Evolutionary conservation across 768 basidiomycete species (phyloP).

Genomic region (Pleurotus eryngii): DNA sequence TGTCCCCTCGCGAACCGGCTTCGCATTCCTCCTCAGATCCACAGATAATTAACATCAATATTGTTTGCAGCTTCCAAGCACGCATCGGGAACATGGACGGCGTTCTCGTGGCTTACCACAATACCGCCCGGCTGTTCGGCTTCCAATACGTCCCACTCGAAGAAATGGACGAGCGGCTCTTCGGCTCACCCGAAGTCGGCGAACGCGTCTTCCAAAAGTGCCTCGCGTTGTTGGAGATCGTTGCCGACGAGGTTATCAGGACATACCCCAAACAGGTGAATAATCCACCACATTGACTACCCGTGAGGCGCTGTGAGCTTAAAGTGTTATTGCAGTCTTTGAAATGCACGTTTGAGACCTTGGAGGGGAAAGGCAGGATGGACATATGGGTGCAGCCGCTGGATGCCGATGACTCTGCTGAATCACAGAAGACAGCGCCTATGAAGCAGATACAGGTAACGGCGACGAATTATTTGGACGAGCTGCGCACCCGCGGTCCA

Average conservation of each 20-base stretch:
- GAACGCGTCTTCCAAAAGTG: slow-evolving; percentile 75
- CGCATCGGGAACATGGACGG: slow-evolving; percentile 98
- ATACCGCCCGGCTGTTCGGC: slow-evolving; percentile 82
- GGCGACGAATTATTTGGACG: slow-evolving; percentile 39
- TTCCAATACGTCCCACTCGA: slow-evolving; percentile 89
- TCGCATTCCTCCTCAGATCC: no score
- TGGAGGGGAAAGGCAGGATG: slow-evolving; percentile 37
- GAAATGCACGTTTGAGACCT: slow-evolving; percentile 59
- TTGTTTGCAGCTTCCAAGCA: slow-evolving; percentile 74
- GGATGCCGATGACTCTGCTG: slow-evolving; percentile 35
- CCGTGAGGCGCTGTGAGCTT: background rate
- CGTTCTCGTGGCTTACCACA: slow-evolving; percentile 84
- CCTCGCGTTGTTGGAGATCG: slow-evolving; percentile 62
- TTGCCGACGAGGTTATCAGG: slow-evolving; percentile 53
- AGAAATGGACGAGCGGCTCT: slow-evolving; percentile 85
- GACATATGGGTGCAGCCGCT: slow-evolving; percentile 66
- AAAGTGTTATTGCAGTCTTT: slow-evolving; percentile 39
- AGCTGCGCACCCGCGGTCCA: slow-evolving; percentile 33
- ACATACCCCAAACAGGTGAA: slow-evolving; percentile 66
- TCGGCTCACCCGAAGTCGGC: slow-evolving; percentile 61
- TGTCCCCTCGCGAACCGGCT: no score
- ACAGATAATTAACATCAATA: background rate
- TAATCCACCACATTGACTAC: slow-evolving; percentile 14
- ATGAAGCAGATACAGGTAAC: slow-evolving; percentile 59
- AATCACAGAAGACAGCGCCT: slow-evolving; percentile 32